Evolutionary conservation across 2,329 filamentous ascomycete genomes (phyloP).

Genomic region (Pseudogymnoascus sp.): DNA sequence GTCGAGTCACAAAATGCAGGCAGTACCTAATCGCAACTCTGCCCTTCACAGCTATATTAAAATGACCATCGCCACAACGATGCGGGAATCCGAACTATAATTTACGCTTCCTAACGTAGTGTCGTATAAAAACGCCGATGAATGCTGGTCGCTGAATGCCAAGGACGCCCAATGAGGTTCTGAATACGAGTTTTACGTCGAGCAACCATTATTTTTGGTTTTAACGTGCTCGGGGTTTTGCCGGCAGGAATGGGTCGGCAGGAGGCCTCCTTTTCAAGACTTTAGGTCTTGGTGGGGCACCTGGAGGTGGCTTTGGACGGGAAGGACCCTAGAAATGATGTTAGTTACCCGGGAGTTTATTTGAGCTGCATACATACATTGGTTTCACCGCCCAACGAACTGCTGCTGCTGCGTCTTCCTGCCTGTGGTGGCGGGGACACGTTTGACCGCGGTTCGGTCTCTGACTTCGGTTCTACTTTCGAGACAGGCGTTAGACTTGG

Average conservation of each 20-base stretch:
- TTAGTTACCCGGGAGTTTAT: neutral
- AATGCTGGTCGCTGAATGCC: neutral
- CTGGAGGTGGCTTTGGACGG: neutral
- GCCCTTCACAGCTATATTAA: neutral
- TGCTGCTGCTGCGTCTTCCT: neutral
- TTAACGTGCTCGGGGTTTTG: neutral
- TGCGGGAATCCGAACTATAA: neutral
- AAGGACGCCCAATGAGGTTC: neutral
- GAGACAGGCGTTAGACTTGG: neutral
- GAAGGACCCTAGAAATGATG: neutral
- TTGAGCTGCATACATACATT: neutral
- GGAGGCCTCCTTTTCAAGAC: neutral
- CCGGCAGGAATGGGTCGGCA: neutral
- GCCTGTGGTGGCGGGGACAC: neutral
- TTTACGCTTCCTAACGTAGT: neutral
- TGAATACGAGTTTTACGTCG: neutral
- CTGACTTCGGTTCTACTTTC: constrained; percentile 1
- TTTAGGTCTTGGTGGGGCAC: neutral
- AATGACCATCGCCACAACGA: neutral
- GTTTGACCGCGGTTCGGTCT: neutral
- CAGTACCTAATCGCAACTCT: neutral
- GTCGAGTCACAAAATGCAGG: neutral
- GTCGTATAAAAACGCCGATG: neutral
- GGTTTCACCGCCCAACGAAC: neutral
- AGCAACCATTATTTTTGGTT: neutral